Conservation (phyloP, 202 grass and related monocot genomes). For the Miscanthus sacchariflorus region DNA sequence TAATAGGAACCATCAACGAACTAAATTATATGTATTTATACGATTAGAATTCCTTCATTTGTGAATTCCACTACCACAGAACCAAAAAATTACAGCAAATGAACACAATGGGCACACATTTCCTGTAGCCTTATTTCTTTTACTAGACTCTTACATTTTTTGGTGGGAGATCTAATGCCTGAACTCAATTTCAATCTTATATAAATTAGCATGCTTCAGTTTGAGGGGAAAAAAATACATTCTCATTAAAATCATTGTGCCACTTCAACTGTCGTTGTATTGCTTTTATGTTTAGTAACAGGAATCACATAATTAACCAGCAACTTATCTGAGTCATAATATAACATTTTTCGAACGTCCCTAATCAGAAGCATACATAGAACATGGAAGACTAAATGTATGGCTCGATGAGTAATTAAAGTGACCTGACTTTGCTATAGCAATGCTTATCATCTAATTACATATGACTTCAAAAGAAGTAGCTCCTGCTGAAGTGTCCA, state of each 20-base stretch:
- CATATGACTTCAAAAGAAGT: too few species aligned
- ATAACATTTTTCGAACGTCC: slow-evolving; percentile 21
- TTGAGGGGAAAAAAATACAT: neutral
- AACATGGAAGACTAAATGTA: neutral
- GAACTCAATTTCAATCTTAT: neutral
- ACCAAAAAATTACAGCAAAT: neutral
- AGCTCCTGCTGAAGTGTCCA: too few species aligned
- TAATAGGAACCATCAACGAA: slow-evolving; percentile 1
- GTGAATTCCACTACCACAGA: neutral
- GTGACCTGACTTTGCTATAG: neutral
- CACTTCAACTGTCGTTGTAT: neutral
- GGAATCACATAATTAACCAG: neutral
- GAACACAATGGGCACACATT: neutral
- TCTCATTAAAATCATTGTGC: slow-evolving; percentile 18
- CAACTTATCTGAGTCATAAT: neutral
- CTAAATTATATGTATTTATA: slow-evolving; percentile 6
- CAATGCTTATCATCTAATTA: slow-evolving; percentile 1
- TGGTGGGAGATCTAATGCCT: neutral
- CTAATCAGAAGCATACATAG: neutral
- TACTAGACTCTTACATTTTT: neutral
- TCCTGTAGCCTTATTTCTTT: neutral
- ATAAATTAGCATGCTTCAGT: neutral
- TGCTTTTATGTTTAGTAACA: slow-evolving; percentile 9
- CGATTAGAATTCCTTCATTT: neutral
- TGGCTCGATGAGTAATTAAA: slow-evolving; percentile 33